A percentile compares a stretch with the other conserved stretches of the same genome.
Evolutionary conservation across 164 flowering plant species (phyloP).

Genomic region (Hamamelis virginiana): DNA sequence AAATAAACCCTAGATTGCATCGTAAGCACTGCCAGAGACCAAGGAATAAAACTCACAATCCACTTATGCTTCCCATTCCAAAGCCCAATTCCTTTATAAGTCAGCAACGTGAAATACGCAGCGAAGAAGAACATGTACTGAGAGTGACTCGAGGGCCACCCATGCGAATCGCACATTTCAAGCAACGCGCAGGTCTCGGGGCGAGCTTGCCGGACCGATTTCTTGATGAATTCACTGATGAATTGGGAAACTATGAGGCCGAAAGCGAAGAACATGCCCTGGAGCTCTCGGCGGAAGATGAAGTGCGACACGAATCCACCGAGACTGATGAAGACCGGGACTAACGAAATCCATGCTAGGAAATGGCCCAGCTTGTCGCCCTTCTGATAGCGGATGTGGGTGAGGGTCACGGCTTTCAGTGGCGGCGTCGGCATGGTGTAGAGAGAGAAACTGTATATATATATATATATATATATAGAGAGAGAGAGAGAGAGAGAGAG

Average conservation of each 20-base stretch:
- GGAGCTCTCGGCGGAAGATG: conserved; percentile 87
- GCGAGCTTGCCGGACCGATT: conserved; percentile 68
- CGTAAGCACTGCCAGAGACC: conserved; percentile 73
- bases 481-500: too few species aligned
- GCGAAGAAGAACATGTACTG: conserved; percentile 96
- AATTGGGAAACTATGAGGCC: conserved; percentile 78
- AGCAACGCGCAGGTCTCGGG: conserved; percentile 77
- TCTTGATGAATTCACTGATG: conserved; percentile 70
- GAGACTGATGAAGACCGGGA: conserved; percentile 85
- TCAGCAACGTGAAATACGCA: conserved; percentile 54
- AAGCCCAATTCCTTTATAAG: conserved; percentile 37
- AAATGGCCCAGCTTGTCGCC: conserved; percentile 78
- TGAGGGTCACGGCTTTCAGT: conserved; percentile 79
- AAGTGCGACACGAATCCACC: conserved; percentile 83
- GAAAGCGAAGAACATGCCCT: conserved; percentile 69
- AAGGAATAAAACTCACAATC: conserved; percentile 28
- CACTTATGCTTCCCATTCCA: conserved; percentile 23
- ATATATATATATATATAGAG: too few species aligned
- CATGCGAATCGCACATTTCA: conserved; percentile 92
- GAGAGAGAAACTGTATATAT: too few species aligned
- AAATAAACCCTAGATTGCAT: conserved; percentile 90
- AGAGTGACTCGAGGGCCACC: conserved; percentile 97
- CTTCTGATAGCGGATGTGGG: conserved; percentile 74
- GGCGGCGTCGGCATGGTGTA: conserved; percentile 22
- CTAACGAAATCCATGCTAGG: conserved; percentile 86